A percentile compares a stretch with the other conserved stretches of the same genome.
Evolutionary conservation across 768 basidiomycete genomes (phyloP).

Genomic region (Xanthoconium stramineum): DNA sequence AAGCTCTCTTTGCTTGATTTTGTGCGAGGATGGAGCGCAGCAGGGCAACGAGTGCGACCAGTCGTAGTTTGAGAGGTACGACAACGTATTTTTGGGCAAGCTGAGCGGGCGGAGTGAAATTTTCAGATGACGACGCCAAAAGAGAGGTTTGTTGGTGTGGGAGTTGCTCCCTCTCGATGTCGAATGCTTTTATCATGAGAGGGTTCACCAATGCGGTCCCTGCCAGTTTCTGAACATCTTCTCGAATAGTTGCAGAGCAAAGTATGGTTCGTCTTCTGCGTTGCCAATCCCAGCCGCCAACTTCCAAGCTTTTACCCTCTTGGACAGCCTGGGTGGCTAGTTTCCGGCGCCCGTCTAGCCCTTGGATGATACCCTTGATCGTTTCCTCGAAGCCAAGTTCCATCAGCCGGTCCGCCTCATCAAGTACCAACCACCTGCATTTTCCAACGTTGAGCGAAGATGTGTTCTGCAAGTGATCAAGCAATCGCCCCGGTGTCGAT

Average conservation of each 20-base stretch:
- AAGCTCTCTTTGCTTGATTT: constrained; percentile 46
- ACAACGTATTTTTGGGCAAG: constrained; percentile 87
- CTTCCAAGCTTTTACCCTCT: constrained; percentile 66
- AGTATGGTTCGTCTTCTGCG: constrained; percentile 78
- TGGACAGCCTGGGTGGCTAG: constrained; percentile 65
- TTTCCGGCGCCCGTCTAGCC: constrained; percentile 77
- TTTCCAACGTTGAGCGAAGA: constrained; percentile 90
- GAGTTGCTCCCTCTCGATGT: constrained; percentile 36
- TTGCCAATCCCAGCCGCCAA: constrained; percentile 85
- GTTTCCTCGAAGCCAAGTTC: constrained; percentile 98
- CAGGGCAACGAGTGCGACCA: constrained; percentile 86
- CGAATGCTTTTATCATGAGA: constrained; percentile 76
- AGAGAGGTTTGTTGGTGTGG: constrained; percentile 14
- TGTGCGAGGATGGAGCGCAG: constrained; percentile 76
- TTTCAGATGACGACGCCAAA: constrained; percentile 37
- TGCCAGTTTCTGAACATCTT: constrained; percentile 91
- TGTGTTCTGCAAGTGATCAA: constrained; percentile 97
- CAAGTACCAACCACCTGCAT: constrained; percentile 92
- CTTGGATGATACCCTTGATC: constrained; percentile 83
- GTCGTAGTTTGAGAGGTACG: constrained; percentile 89
- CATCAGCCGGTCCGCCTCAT: constrained; percentile 97
- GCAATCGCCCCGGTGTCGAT: constrained; percentile 89
- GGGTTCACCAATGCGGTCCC: constrained; percentile 78
- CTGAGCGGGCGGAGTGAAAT: constrained; percentile 93
- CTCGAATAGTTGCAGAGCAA: constrained; percentile 95